Evolutionary conservation across 116 monocot species (phyloP).

Genomic region (Thalassia testudinum): DNA sequence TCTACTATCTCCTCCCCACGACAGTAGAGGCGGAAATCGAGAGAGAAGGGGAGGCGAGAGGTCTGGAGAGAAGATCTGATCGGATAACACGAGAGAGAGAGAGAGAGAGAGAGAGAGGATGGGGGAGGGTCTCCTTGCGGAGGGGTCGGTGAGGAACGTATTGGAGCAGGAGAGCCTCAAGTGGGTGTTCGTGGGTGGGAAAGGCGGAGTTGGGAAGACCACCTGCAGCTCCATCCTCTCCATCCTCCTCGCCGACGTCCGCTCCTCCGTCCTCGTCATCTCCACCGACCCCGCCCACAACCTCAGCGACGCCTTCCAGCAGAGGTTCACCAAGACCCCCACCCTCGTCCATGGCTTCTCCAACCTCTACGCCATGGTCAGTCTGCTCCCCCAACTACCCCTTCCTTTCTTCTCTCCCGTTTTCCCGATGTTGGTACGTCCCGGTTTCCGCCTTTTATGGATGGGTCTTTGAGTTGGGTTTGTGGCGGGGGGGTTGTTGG

Average conservation of each 20-base stretch:
- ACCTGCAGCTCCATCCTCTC: conserved; percentile 88
- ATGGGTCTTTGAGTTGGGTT: no score
- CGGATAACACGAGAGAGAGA: no score
- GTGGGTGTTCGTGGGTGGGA: conserved; percentile 98
- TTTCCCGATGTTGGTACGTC: no score
- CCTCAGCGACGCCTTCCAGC: conserved; percentile 97
- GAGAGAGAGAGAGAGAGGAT: no score
- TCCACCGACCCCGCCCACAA: conserved; percentile 99
- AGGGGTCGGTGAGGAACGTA: conserved; percentile 63
- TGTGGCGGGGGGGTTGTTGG: no score
- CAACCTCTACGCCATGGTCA: conserved; percentile 91
- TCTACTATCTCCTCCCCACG: no score
- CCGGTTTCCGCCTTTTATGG: no score
- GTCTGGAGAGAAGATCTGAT: no score
- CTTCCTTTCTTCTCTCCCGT: no score
- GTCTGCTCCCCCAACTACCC: background rate
- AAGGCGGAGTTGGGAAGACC: conserved; percentile 97
- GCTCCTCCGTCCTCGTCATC: conserved; percentile 84
- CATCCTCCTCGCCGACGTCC: conserved; percentile 56
- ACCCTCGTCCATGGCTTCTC: conserved; percentile 88
- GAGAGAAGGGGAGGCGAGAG: no score
- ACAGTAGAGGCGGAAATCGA: no score
- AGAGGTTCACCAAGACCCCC: conserved; percentile 94
- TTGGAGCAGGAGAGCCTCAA: conserved; percentile 80
- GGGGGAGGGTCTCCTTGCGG: conserved; percentile 25